Evolutionary conservation across 2,329 filamentous ascomycete genomes (phyloP), one percentile per base, ranked within the genome.

Genomic region (Pseudogymnoascus sp.): DNA sequence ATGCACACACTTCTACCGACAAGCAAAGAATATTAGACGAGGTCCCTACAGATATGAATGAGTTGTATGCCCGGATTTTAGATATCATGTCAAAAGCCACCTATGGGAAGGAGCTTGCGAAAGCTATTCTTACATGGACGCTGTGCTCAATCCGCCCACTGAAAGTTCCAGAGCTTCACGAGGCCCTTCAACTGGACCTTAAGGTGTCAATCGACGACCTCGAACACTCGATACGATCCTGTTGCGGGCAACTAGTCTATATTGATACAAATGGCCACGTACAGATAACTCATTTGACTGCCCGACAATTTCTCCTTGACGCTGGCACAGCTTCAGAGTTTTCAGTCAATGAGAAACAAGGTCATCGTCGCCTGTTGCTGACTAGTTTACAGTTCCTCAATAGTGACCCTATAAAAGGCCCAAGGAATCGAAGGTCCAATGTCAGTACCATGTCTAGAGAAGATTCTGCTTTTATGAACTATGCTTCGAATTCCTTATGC

Each of bases 21-120:
- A 71, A 73, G 19, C 19, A 70, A n/a, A 23, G 68, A 19, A 67
- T 74, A 21, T 68, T 77, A 0, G 64, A 72, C 21, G 64, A 65
- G 0, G 70, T 77, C 4, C 75, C 75, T 2, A 64, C 69, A 59
- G 72, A 71, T 7, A 76, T 77, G 74, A 64, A 67, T 59, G 42
- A 59, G n/a, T n/a, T 67, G 4, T 68, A 67, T 59, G n/a, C 35
- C 2, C 33, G 61, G 13, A 67, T 60, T 7, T 38, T 67, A 11
- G 50, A 46, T 2, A 19, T 11, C 5, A 69, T 68, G 64, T 64
- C 65, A 38, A 11, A 64, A n/a, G 23, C 31, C 10, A 21, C 40
- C 10, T 63, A 56, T 15, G 72, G 70, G 17, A 69, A 70, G 19
- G 69, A 71, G 37, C 37, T 38, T 7, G 37, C 37, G 15, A 38